phyloP scores from a whole-genome alignment of 306 rosid genomes.

The Luffa aegyptiaca region DNA sequence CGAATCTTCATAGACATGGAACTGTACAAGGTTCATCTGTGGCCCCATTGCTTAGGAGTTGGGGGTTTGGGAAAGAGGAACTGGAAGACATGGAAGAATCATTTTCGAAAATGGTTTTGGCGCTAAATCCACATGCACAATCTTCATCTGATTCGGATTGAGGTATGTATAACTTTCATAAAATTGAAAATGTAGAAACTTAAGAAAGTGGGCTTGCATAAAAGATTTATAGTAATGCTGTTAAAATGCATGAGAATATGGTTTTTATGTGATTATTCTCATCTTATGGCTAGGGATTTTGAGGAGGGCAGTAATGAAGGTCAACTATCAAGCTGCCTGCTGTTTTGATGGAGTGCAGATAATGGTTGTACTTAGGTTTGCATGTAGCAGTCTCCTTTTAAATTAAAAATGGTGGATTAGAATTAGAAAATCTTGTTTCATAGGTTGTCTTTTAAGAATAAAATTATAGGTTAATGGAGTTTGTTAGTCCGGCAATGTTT shows the following conservation, averaged over 20 bases:
- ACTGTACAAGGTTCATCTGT: conserved; percentile 55
- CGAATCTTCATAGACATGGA: conserved; percentile 46
- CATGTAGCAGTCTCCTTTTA: neutral
- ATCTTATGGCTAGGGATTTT: neutral
- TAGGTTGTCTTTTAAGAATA: neutral
- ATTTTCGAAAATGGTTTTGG: conserved; percentile 53
- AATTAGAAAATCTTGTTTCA: neutral
- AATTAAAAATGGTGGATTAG: neutral
- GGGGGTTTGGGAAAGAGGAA: conserved; percentile 76
- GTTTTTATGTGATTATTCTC: neutral
- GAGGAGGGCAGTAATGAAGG: neutral
- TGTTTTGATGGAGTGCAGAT: neutral
- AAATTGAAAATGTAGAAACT: neutral
- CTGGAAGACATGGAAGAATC: conserved; percentile 71
- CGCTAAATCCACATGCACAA: conserved; percentile 38
- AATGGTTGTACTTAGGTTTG: neutral
- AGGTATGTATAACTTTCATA: neutral
- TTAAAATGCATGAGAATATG: neutral
- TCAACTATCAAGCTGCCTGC: neutral
- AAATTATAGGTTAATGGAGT: neutral
- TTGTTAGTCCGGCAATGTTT: neutral
- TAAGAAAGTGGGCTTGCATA: neutral
- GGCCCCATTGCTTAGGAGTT: conserved; percentile 47
- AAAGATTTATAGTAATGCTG: neutral
- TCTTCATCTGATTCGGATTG: conserved; percentile 75